Conservation (phyloP, 371 early-diverging fungal species). For the Actinomucor elegans region DNA sequence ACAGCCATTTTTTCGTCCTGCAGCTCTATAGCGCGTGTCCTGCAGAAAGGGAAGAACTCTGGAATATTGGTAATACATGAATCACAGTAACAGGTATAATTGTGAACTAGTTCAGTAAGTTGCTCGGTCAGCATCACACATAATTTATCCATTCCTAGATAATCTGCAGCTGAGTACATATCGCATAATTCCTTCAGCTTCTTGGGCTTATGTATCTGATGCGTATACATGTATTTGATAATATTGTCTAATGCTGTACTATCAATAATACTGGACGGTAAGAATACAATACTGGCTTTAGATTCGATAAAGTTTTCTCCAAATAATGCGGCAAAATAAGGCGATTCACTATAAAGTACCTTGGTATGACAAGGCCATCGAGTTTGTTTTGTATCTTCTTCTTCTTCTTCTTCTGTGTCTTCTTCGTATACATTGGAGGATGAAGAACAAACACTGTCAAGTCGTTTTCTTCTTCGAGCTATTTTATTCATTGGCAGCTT, state of each 20-base stretch:
- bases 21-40: conserved; percentile 13
- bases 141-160: conserved; percentile 32
- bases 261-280: conserved; percentile 31
- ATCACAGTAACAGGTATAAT: conserved; percentile 27
- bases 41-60: conserved; percentile 16
- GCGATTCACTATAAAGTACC: conserved; percentile 31
- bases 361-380: conserved; percentile 36
- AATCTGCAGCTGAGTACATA: conserved; percentile 34
- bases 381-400: not conserved
- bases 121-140: conserved; percentile 12
- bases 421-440: not conserved
- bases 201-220: conserved; percentile 11
- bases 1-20: conserved; percentile 22
- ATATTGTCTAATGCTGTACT: conserved; percentile 16
- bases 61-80: conserved; percentile 21
- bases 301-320: conserved; percentile 35
- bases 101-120: conserved; percentile 17
- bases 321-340: conserved; percentile 44
- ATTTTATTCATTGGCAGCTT: conserved; percentile 4
- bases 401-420: not conserved
- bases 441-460: conserved; percentile 2
- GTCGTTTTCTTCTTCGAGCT: not conserved
- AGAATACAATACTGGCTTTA: conserved; percentile 21
- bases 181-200: conserved; percentile 15
- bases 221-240: conserved; percentile 37